Evolutionary conservation across 1,139 yeast genomes (phyloP), one percentile per base, ranked within the genome.

Genomic region (Candida sp.): DNA sequence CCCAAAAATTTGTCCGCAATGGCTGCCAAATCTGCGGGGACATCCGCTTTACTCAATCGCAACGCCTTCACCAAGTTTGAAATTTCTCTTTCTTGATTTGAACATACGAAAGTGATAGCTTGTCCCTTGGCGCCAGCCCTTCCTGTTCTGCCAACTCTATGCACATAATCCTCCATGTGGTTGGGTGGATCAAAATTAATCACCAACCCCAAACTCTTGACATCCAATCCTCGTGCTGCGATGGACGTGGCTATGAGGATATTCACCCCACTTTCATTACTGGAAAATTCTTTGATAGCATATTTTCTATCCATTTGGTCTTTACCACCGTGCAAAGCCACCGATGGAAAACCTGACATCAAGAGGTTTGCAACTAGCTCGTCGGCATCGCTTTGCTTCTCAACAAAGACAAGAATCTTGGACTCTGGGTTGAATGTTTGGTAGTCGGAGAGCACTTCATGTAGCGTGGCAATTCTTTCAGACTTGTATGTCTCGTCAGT

Each of bases 111-210:
- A 0, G 98, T 89, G 1, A 89, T 72, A 0, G 98, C 97, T 0
- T 82, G 79, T 0, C 99, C 99, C 25, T 57, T 69, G 41, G 79
- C 78, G 0, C 96, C 96, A 1, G 98, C 99, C 54, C 99, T 77
- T 0, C 98, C 99, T 0, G 99, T 96, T 56, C 99, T 77, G 0
- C 99, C 99, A 0, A 93, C 97, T 30, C 99, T 78, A 68, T 94
- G 99, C 5, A 96, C 96, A 63, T 94, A 94, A 65, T 96, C 99
- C 56, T 96, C 98, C 80, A 93, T 81, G 56, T 94, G 97, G 57
- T 81, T 89, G 0, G 98, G 97, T 0, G 97, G 86, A 65, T 94
- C 97, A 63, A 83, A 94, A 58, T 94, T 90, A 7, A 94, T 75
- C 2, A 94, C 98, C 42, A 92, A 69, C 50, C 85, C 85, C 34